Percentiles rank a stretch among this genome's conserved stretches.
These are phyloP conservation scores for Cladosporium sp. DNA, from an alignment of 2,329 filamentous ascomycete genomes.

Conservation along the genomic window DNA sequence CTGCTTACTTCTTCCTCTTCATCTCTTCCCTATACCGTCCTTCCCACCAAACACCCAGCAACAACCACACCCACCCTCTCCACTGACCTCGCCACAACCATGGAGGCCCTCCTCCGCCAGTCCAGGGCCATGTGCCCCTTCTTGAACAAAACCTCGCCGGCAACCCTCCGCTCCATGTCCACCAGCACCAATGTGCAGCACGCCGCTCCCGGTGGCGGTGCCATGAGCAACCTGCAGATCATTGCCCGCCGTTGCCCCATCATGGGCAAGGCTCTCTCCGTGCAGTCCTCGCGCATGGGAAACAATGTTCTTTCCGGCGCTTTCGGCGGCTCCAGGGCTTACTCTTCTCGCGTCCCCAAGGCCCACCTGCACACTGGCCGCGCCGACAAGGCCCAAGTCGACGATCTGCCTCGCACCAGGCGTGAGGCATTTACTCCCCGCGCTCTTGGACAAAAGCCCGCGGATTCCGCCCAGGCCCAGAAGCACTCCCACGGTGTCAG, in stretches of 20 bases:
- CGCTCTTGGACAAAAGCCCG: constrained; percentile 10
- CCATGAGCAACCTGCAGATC: constrained; percentile 95
- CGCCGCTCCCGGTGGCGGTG: constrained; percentile 74
- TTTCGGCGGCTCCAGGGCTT: constrained; percentile 46
- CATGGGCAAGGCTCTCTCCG: constrained; percentile 95
- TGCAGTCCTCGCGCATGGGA: constrained; percentile 59
- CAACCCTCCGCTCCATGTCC: constrained; percentile 83
- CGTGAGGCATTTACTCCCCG: constrained; percentile 8
- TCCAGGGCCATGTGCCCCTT: constrained; percentile 97
- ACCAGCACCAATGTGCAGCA: constrained; percentile 62
- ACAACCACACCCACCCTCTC: background rate
- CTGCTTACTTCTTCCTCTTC: background rate
- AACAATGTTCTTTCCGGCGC: constrained; percentile 44
- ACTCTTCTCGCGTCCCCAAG: constrained; percentile 73
- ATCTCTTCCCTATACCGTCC: too few relatives aligned
- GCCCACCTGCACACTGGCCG: constrained; percentile 57
- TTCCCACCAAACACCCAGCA: background rate
- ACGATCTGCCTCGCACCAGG: constrained; percentile 45
- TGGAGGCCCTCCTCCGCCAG: constrained; percentile 93
- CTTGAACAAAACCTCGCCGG: constrained; percentile 87
- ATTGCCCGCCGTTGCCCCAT: constrained; percentile 92
- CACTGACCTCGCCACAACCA: constrained; percentile 36
- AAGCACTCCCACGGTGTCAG: constrained; percentile 35
- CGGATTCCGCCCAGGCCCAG: constrained; percentile 20
- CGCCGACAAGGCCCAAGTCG: constrained; percentile 9